A percentile compares a stretch with the other conserved stretches of the same genome.
phyloP scores from a whole-genome alignment of 2,329 filamentous ascomycete genomes.

The Drechslerella stenobrocha region DNA sequence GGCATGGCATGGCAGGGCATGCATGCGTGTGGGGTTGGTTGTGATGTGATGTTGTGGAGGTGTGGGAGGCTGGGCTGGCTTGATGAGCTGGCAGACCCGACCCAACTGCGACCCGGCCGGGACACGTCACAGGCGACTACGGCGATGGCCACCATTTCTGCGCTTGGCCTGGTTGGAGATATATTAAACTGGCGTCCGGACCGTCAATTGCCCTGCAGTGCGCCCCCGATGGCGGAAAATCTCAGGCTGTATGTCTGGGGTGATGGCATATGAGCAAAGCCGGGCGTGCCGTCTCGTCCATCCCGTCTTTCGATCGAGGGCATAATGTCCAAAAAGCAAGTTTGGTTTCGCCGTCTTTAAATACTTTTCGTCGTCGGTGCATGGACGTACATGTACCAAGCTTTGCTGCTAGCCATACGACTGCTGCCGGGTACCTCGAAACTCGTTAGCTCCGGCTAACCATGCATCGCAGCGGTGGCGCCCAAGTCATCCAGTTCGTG shows the following conservation, averaged over 20 bases:
- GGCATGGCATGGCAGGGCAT: not conserved
- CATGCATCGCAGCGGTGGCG: not conserved
- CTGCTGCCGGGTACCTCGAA: not conserved
- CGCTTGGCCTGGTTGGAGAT: slow-evolving; percentile 9
- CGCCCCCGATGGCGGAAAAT: too few relatives aligned
- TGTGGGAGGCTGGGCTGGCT: slow-evolving; percentile 29
- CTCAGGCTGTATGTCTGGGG: not conserved
- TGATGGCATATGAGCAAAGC: slow-evolving; percentile 10
- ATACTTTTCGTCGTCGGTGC: not conserved
- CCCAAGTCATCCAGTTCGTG: not conserved
- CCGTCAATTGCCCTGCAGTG: not conserved
- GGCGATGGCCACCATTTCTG: slow-evolving; percentile 14
- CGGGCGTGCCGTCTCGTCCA: slow-evolving; percentile 37
- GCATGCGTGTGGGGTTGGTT: slow-evolving; percentile 38
- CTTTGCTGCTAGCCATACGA: not conserved
- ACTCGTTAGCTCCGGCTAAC: slow-evolving; percentile 3
- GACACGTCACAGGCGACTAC: slow-evolving; percentile 33
- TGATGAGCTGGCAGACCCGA: slow-evolving; percentile 48
- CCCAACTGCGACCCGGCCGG: slow-evolving; percentile 25
- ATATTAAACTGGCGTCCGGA: slow-evolving; percentile 9
- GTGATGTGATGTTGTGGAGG: slow-evolving; percentile 40
- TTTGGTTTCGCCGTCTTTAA: not conserved
- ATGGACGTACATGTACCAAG: slow-evolving; percentile 3
- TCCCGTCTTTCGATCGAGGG: slow-evolving; percentile 38
- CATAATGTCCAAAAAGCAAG: slow-evolving; percentile 7